Evolutionary conservation across 257 asterid genomes (phyloP), one percentile per base, ranked within the genome.

Genomic region (Nicotiana noctiflora): DNA sequence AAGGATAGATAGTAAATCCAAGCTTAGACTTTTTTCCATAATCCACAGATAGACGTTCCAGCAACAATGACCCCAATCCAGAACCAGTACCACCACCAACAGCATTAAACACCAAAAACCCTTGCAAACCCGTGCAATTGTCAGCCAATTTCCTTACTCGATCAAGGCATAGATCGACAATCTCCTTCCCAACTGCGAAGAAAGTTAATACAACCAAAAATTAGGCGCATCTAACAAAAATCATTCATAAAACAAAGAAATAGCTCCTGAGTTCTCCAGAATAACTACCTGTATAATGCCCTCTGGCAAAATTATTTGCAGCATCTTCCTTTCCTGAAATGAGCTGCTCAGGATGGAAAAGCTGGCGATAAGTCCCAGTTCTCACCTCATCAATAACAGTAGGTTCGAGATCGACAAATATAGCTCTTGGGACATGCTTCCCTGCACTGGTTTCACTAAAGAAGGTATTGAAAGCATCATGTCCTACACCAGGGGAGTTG

Each of bases 81-180:
- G 97, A 94, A 80, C 98, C 97, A 80, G 98, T 94, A 83, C 98
- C 97, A 81, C 97, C 98, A 84, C 97, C 98, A 27, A 92, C 97
- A 70, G 97, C 97, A 84, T 74, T 93, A 84, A 93, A 93, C 32
- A 94, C 97, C 89, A 94, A 84, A 82, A 94, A 94, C 17, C 98
- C 97, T 87, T 94, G 98, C 90, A 94, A 82, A 77, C 98, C 98
- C 0, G 97, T 94, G 90, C 97, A 94, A 86, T 94, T 94, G 83
- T 94, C 98, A 65, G 98, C 97, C 88, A 94, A 83, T 89, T 94
- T 94, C 89, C 97, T 83, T 86, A 94, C 92, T 77, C 98, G 89
- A 77, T 92, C 97, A 76, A 92, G 88, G 88, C 98, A 94, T 52
- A 91, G 87, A 88, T 92, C 98, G 65, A 94, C 93, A 66, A 94